phyloP scores from a whole-genome alignment of 305 asterid genomes.

The Euphrasia arctica region DNA sequence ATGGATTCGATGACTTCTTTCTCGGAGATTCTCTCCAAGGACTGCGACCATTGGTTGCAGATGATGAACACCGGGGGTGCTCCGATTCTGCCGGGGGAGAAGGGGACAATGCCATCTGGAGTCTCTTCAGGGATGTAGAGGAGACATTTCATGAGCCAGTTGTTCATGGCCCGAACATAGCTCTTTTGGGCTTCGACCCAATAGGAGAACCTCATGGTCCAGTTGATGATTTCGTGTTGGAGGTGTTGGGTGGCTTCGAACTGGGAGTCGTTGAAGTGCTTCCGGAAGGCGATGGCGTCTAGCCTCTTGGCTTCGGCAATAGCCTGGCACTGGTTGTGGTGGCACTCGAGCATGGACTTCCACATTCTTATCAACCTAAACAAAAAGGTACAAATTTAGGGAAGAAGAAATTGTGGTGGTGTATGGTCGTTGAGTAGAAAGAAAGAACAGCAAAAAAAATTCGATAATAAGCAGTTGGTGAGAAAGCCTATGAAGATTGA shows the following conservation, averaged over 20 bases:
- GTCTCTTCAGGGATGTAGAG: conserved; percentile 92
- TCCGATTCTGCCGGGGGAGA: conserved; percentile 90
- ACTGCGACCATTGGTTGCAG: conserved; percentile 88
- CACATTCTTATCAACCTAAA: conserved; percentile 81
- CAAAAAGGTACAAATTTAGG: background rate
- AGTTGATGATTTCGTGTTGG: conserved; percentile 69
- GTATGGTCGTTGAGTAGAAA: too few relatives aligned
- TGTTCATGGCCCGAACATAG: conserved; percentile 62
- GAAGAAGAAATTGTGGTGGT: too few relatives aligned
- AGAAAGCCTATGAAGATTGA: conserved; percentile 11
- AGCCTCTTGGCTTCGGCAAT: conserved; percentile 74
- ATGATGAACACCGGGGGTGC: conserved; percentile 85
- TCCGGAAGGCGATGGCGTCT: conserved; percentile 67
- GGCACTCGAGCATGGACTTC: conserved; percentile 93
- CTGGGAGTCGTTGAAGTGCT: conserved; percentile 65
- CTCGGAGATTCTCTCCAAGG: conserved; percentile 70
- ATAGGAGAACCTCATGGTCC: conserved; percentile 74
- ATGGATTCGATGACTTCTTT: conserved; percentile 77
- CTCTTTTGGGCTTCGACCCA: conserved; percentile 84
- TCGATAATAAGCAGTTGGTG: too few relatives aligned
- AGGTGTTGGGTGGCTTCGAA: conserved; percentile 82
- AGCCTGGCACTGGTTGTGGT: conserved; percentile 77
- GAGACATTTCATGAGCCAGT: conserved; percentile 94
- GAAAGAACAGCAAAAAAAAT: too few relatives aligned
- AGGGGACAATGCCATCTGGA: conserved; percentile 75